These are phyloP conservation scores for Melaleuca quinquenervia DNA, from an alignment of 345 rosid genomes.

Conservation along the genomic window DNA sequence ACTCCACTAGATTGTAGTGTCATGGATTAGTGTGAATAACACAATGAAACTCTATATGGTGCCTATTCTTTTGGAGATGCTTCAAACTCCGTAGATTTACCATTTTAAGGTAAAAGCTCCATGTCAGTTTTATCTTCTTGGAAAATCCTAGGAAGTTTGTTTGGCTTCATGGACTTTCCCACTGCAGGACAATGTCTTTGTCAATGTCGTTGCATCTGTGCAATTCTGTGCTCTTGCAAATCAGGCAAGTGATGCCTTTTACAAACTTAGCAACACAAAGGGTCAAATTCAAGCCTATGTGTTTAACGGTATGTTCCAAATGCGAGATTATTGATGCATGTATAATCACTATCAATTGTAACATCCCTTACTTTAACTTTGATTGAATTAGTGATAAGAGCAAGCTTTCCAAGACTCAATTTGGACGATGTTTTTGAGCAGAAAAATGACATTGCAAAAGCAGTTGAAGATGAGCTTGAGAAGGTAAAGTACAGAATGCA, in stretches of 20 bases:
- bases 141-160: neutral
- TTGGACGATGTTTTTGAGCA: slow-evolving; percentile 29
- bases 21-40: neutral
- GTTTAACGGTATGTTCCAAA: slow-evolving; percentile 18
- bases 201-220: slow-evolving; percentile 32
- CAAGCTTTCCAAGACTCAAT: slow-evolving; percentile 19
- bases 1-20: neutral
- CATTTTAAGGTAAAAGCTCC: neutral
- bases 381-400: slow-evolving; percentile 16
- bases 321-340: neutral
- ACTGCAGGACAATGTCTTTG: slow-evolving; percentile 36
- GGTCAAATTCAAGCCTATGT: slow-evolving; percentile 37
- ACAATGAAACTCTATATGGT: too few relatives aligned
- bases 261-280: slow-evolving; percentile 29
- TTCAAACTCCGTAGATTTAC: neutral
- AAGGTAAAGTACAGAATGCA: slow-evolving; percentile 4
- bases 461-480: slow-evolving; percentile 32
- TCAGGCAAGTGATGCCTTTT: slow-evolving; percentile 29
- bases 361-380: neutral
- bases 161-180: neutral
- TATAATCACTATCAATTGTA: neutral
- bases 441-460: slow-evolving; percentile 27
- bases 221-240: slow-evolving; percentile 28
- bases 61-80: neutral
- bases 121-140: neutral